These are phyloP conservation scores for Talaromyces sp. DNA, from an alignment of 2,329 filamentous ascomycete genomes.

Conservation along the genomic window DNA sequence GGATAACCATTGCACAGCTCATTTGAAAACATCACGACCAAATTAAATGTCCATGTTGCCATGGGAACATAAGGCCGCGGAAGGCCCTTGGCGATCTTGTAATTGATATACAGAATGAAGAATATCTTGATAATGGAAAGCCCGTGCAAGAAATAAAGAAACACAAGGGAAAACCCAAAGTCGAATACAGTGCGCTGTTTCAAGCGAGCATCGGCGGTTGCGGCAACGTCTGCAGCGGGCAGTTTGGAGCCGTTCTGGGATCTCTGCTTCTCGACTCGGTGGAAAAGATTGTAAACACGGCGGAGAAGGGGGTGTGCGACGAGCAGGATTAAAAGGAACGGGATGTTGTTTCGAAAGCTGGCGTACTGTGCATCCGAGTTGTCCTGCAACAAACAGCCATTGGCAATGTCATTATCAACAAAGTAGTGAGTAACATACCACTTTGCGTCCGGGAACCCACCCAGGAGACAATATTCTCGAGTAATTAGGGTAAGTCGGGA, in stretches of 20 bases:
- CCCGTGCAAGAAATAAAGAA: slow-evolving; percentile 75
- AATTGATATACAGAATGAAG: slow-evolving; percentile 74
- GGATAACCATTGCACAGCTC: slow-evolving; percentile 76
- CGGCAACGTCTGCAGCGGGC: slow-evolving; percentile 16
- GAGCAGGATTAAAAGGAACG: slow-evolving; percentile 69
- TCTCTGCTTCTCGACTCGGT: slow-evolving; percentile 20
- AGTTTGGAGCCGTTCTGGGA: slow-evolving; percentile 4
- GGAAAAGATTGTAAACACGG: slow-evolving; percentile 59
- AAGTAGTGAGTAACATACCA: slow-evolving; percentile 50
- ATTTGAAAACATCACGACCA: slow-evolving; percentile 80
- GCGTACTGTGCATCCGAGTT: slow-evolving; percentile 84
- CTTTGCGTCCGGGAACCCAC: slow-evolving; percentile 89
- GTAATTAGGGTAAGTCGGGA: slow-evolving; percentile 75
- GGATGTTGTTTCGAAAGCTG: slow-evolving; percentile 79
- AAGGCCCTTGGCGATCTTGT: slow-evolving; percentile 65
- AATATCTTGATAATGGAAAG: slow-evolving; percentile 80
- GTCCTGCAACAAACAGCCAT: slow-evolving; percentile 52
- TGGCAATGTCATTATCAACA: not conserved
- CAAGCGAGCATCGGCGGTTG: slow-evolving; percentile 52
- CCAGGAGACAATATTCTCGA: slow-evolving; percentile 66
- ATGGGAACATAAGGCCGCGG: slow-evolving; percentile 66
- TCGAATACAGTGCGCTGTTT: slow-evolving; percentile 76
- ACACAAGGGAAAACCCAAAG: slow-evolving; percentile 71
- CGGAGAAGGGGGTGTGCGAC: slow-evolving; percentile 74
- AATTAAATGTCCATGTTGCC: slow-evolving; percentile 85